A percentile compares a stretch with the other conserved stretches of the same genome.
These are phyloP conservation scores for Avena eriantha DNA, from an alignment of 176 grass and related monocot genomes.

Conservation along the genomic window DNA sequence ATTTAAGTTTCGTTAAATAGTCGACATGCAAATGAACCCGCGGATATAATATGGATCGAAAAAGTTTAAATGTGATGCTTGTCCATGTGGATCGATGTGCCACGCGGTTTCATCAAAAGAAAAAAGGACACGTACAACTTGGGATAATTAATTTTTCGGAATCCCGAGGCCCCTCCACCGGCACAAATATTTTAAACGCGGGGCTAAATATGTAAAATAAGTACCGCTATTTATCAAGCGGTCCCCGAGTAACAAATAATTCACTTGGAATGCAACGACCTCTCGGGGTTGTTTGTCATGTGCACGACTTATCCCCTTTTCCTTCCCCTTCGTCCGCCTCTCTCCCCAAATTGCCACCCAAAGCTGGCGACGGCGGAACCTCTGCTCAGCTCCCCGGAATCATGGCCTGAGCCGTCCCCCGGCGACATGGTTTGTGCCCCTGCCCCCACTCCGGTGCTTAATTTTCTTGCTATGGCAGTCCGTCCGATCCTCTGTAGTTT, in stretches of 20 bases:
- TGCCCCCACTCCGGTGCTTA: neutral
- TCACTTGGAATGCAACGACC: neutral
- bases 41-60: too few relatives aligned
- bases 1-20: too few relatives aligned
- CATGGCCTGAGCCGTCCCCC: constrained; percentile 24
- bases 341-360: too few relatives aligned
- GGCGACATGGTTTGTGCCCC: neutral
- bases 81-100: too few relatives aligned
- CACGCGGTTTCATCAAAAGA: too few relatives aligned
- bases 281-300: neutral
- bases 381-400: neutral
- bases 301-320: constrained; percentile 8
- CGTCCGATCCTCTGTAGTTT: neutral
- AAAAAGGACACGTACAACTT: neutral
- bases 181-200: neutral
- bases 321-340: neutral
- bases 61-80: too few relatives aligned
- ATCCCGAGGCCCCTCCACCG: neutral
- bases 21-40: too few relatives aligned
- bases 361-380: neutral
- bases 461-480: neutral
- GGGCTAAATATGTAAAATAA: neutral
- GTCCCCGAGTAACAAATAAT: neutral
- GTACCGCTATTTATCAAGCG: too few relatives aligned
- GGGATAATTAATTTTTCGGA: neutral